Conservation (phyloP, 2,329 filamentous ascomycete genomes). For the Fusarium hainanense region DNA sequence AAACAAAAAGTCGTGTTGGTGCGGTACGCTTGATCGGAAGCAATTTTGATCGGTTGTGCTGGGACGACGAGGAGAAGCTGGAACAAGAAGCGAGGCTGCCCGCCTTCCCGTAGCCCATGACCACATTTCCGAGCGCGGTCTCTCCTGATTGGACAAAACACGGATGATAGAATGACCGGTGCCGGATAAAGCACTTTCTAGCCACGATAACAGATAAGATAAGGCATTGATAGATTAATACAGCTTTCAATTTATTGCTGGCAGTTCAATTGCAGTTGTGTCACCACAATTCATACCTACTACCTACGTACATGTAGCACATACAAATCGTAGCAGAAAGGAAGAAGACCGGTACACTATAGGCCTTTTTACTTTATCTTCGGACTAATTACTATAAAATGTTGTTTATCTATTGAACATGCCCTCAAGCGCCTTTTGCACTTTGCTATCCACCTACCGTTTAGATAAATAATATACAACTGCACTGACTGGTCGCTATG, state of each 20-base stretch:
- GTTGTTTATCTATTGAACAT: background rate
- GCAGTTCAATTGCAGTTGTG: background rate
- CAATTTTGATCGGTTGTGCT: constrained; percentile 43
- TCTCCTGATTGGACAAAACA: constrained; percentile 28
- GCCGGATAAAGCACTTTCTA: constrained; percentile 29
- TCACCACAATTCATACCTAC: background rate
- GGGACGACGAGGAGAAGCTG: constrained; percentile 44
- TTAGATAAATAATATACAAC: background rate
- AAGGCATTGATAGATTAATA: background rate
- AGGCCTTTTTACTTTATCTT: background rate
- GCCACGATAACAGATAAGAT: constrained; percentile 14
- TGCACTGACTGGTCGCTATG: background rate
- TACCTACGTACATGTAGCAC: background rate
- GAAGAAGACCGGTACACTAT: background rate
- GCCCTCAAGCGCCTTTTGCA: background rate
- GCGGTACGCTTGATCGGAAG: constrained; percentile 14
- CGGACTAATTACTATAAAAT: background rate
- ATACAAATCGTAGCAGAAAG: background rate
- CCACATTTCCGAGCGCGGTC: constrained; percentile 43
- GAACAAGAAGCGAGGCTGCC: constrained; percentile 48
- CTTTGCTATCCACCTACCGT: background rate
- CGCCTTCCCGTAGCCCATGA: constrained; percentile 48
- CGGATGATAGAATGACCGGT: constrained; percentile 43
- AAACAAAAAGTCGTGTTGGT: constrained; percentile 16
- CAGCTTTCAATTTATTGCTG: background rate